Conservation (phyloP, 768 basidiomycete species). For the Chalciporus sphaerocephalus region DNA sequence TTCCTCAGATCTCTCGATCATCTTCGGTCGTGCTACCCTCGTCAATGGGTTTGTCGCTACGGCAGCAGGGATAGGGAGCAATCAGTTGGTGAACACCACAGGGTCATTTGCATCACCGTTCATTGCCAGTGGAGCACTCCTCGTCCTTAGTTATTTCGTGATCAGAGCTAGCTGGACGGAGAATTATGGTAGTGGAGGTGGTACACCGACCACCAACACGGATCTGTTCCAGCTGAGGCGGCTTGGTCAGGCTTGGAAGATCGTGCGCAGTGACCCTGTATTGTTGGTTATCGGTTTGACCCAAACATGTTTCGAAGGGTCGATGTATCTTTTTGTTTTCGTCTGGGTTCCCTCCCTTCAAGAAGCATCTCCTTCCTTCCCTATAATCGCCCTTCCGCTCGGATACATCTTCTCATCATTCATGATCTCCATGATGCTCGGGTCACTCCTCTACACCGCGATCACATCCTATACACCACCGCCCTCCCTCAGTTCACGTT, state of each 20-base stretch:
- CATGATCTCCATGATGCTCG: constrained; percentile 82
- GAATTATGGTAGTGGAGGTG: constrained; percentile 56
- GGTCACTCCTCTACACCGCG: constrained; percentile 63
- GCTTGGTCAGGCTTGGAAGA: constrained; percentile 51
- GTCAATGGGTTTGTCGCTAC: constrained; percentile 72
- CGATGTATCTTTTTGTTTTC: constrained; percentile 84
- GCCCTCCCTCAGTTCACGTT: constrained; percentile 15
- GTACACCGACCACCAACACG: constrained; percentile 10
- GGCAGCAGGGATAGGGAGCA: constrained; percentile 60
- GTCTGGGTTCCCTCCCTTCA: constrained; percentile 77
- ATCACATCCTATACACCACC: constrained; percentile 36
- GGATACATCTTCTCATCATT: constrained; percentile 79
- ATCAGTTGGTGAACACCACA: constrained; percentile 54
- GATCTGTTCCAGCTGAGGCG: constrained; percentile 52
- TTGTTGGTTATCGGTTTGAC: constrained; percentile 64
- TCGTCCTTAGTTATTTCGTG: constrained; percentile 51
- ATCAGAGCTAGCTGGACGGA: constrained; percentile 61
- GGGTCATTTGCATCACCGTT: constrained; percentile 60
- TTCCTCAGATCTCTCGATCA: constrained; percentile 55
- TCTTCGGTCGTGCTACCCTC: constrained; percentile 70
- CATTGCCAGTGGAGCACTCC: constrained; percentile 53
- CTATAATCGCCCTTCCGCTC: constrained; percentile 49
- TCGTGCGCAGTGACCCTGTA: constrained; percentile 52
- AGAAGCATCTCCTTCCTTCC: constrained; percentile 43
- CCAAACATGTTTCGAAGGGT: constrained; percentile 80